phyloP scores from a whole-genome alignment of 257 asterid genomes.

The Solanum chiquidenum region DNA sequence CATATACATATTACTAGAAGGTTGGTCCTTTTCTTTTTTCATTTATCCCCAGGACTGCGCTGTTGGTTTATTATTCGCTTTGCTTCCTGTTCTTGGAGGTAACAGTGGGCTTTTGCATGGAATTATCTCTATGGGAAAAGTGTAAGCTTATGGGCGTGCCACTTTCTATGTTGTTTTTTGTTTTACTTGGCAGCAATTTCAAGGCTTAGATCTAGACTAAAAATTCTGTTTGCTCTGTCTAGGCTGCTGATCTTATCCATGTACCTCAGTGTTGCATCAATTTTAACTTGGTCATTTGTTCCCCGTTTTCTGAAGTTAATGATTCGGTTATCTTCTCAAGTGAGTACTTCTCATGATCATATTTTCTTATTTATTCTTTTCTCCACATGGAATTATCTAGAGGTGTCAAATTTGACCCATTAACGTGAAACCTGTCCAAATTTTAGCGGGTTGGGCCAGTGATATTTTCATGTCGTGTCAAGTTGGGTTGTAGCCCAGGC shows the following conservation, averaged over 20 bases:
- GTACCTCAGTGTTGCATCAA: conserved; percentile 62
- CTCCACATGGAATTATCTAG: background rate
- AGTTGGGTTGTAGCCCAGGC: background rate
- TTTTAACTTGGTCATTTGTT: conserved; percentile 74
- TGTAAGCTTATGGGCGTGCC: conserved; percentile 31
- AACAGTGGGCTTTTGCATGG: conserved; percentile 76
- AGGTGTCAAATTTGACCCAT: background rate
- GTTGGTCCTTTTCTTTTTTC: background rate
- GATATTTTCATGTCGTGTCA: background rate
- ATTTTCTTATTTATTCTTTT: background rate
- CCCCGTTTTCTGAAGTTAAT: conserved; percentile 82
- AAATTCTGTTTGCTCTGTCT: background rate
- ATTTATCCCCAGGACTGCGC: conserved; percentile 63
- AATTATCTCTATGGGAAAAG: conserved; percentile 79
- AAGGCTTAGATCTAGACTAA: background rate
- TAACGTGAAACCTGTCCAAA: background rate
- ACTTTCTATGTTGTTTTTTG: background rate
- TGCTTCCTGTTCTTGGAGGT: conserved; percentile 93
- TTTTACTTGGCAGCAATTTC: background rate
- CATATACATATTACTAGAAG: background rate
- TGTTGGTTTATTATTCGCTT: conserved; percentile 88
- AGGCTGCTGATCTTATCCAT: conserved; percentile 62
- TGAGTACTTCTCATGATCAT: conserved; percentile 25
- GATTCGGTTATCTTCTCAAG: conserved; percentile 79
- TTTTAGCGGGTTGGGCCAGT: background rate